These are phyloP conservation scores for Scutellaria baicalensis DNA, from an alignment of 257 asterid genomes.

Conservation along the genomic window DNA sequence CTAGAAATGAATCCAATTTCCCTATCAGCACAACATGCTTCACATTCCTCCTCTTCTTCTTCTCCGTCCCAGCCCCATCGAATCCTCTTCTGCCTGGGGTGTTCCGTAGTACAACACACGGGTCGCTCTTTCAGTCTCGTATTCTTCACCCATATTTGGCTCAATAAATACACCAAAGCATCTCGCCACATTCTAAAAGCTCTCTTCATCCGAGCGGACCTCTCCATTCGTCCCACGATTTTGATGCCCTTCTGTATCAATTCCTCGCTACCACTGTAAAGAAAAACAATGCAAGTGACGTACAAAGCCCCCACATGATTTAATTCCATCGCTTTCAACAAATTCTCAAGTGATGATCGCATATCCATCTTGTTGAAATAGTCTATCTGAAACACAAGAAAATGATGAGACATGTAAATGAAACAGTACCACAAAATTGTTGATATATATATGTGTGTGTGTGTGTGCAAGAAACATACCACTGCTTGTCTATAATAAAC, in stretches of 20 bases:
- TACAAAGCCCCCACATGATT: constrained; percentile 24
- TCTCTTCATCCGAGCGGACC: background rate
- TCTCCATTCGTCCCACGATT: background rate
- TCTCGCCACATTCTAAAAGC: too few species aligned
- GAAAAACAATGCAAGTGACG: background rate
- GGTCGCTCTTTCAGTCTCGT: too few species aligned
- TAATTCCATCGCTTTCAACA: constrained; percentile 2
- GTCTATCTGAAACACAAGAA: constrained; percentile 14
- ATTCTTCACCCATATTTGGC: too few species aligned
- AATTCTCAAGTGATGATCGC: background rate
- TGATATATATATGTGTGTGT: background rate
- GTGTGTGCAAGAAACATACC: background rate
- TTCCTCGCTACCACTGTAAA: constrained; percentile 3
- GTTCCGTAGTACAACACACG: too few species aligned
- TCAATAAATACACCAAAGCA: too few species aligned
- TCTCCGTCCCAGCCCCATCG: too few species aligned
- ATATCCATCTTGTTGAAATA: constrained; percentile 4
- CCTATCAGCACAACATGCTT: too few species aligned
- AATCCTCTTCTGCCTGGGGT: too few species aligned
- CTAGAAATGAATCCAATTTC: too few species aligned
- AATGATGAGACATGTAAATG: background rate
- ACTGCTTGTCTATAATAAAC: constrained; percentile 19
- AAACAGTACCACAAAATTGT: background rate
- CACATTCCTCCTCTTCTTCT: too few species aligned
- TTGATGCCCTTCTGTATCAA: constrained; percentile 1